These are phyloP conservation scores for Blastobotrys ciferrii DNA, from an alignment of 1,139 yeast species.

Conservation along the genomic window DNA sequence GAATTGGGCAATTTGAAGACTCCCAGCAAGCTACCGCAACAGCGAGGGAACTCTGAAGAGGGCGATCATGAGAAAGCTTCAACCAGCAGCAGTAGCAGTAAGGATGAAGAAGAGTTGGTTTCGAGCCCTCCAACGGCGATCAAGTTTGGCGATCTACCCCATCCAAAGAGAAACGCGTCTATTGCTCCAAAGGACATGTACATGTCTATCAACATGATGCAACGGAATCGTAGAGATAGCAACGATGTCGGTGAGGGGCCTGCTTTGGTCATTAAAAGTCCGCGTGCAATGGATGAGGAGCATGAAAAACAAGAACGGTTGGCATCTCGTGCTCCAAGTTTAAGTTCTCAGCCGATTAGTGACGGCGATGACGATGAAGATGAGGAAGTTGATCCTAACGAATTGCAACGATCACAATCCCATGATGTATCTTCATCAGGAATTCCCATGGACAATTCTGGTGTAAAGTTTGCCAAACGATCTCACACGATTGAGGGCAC, in stretches of 20 bases:
- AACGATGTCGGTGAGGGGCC: slow-evolving; percentile 66
- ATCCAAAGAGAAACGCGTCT: slow-evolving; percentile 45
- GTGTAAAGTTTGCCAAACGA: slow-evolving; percentile 37
- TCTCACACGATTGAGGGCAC: slow-evolving; percentile 48
- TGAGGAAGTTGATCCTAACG: slow-evolving; percentile 27
- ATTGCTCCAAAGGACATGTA: slow-evolving; percentile 81
- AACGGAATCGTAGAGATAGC: slow-evolving; percentile 43
- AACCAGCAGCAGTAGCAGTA: not conserved
- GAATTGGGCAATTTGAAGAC: not conserved
- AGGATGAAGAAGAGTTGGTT: slow-evolving; percentile 9
- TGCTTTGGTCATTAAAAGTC: slow-evolving; percentile 75
- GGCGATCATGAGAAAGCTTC: not conserved
- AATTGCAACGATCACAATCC: slow-evolving; percentile 13
- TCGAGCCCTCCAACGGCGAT: slow-evolving; percentile 24
- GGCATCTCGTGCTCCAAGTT: slow-evolving; percentile 3
- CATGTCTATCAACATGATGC: slow-evolving; percentile 77
- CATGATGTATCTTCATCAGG: slow-evolving; percentile 10
- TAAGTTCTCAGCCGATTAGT: not conserved
- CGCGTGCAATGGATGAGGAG: slow-evolving; percentile 60
- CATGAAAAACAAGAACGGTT: slow-evolving; percentile 25
- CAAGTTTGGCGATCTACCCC: slow-evolving; percentile 45
- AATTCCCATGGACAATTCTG: not conserved
- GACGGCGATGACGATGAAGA: slow-evolving; percentile 33
- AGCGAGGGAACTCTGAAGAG: not conserved
- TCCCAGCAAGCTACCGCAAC: not conserved